Evolutionary conservation across 2,329 filamentous ascomycete genomes (phyloP).

Genomic region (Tolypocladium album): DNA sequence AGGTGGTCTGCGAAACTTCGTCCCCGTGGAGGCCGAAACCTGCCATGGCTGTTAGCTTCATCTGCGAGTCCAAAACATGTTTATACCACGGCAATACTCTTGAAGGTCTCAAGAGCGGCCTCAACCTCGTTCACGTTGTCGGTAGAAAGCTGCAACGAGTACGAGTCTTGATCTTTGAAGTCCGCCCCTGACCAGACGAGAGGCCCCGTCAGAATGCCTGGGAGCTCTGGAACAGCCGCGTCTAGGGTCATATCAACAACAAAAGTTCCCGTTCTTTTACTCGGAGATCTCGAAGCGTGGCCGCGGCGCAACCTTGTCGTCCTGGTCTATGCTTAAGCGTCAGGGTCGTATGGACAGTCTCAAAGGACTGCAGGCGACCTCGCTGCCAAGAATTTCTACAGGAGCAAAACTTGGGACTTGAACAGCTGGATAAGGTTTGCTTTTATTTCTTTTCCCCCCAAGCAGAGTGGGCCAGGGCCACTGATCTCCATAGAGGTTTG

Average conservation of each 20-base stretch:
- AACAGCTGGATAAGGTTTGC: not conserved
- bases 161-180: constrained; percentile 4
- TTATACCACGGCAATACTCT: constrained; percentile 4
- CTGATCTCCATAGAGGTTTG: not conserved
- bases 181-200: constrained; percentile 7
- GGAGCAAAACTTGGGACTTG: too few relatives aligned
- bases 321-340: not conserved
- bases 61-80: not conserved
- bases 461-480: not conserved
- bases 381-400: not conserved
- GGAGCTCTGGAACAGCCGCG: not conserved
- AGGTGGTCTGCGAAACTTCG: constrained; percentile 23
- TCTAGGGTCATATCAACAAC: not conserved
- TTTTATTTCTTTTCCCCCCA: not conserved
- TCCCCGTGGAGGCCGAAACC: constrained; percentile 24
- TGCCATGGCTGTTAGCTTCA: constrained; percentile 2
- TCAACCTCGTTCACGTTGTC: constrained; percentile 13
- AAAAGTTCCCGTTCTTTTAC: not conserved
- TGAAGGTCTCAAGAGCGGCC: constrained; percentile 12
- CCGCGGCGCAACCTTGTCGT: not conserved
- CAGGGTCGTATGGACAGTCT: not conserved
- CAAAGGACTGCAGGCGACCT: not conserved
- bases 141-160: constrained; percentile 8
- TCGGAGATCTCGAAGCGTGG: not conserved
- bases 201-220: constrained; percentile 3